A percentile compares a stretch with the other conserved stretches of the same genome.
These are phyloP conservation scores for Pseudopediastrum boryanum DNA, from an alignment of 139 green algal genomes.

Conservation along the genomic window DNA sequence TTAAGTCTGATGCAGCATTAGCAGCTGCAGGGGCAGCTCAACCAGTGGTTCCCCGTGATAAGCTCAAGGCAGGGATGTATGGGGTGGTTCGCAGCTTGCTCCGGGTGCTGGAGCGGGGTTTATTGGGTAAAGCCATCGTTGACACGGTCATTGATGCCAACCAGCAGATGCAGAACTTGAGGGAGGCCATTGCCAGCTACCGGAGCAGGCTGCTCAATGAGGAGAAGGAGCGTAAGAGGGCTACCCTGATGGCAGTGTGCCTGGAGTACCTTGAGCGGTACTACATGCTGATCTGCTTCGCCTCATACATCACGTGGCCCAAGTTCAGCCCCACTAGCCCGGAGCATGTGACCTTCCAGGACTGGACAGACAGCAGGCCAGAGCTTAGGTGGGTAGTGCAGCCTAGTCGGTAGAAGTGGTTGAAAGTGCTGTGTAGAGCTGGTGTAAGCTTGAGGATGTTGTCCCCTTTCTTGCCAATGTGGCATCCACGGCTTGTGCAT, in stretches of 20 bases:
- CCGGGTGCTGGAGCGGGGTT: slow-evolving; percentile 63
- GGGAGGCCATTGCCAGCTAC: slow-evolving; percentile 89
- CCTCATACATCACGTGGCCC: slow-evolving; percentile 76
- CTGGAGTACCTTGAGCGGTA: slow-evolving; percentile 82
- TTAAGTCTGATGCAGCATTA: neutral
- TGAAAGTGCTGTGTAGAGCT: too few species aligned
- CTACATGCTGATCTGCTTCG: slow-evolving; percentile 87
- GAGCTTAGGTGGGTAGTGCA: too few species aligned
- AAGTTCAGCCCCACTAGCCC: slow-evolving; percentile 58
- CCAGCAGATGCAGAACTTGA: slow-evolving; percentile 87
- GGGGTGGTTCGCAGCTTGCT: slow-evolving; percentile 75
- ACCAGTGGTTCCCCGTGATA: slow-evolving; percentile 8
- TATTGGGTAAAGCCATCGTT: slow-evolving; percentile 74
- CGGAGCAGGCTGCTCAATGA: slow-evolving; percentile 80
- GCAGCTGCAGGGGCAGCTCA: slow-evolving; percentile 13
- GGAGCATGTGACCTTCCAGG: slow-evolving; percentile 57
- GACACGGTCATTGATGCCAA: slow-evolving; percentile 85
- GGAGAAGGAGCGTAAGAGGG: slow-evolving; percentile 77
- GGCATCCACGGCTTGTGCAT: too few species aligned
- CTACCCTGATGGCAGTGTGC: slow-evolving; percentile 74
- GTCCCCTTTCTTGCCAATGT: too few species aligned
- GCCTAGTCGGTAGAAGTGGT: too few species aligned
- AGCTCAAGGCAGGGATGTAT: slow-evolving; percentile 78
- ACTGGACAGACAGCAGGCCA: slow-evolving; percentile 70
- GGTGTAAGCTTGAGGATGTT: too few species aligned